Conservation (phyloP, 768 basidiomycete species). For the Auriscalpium vulgare region DNA sequence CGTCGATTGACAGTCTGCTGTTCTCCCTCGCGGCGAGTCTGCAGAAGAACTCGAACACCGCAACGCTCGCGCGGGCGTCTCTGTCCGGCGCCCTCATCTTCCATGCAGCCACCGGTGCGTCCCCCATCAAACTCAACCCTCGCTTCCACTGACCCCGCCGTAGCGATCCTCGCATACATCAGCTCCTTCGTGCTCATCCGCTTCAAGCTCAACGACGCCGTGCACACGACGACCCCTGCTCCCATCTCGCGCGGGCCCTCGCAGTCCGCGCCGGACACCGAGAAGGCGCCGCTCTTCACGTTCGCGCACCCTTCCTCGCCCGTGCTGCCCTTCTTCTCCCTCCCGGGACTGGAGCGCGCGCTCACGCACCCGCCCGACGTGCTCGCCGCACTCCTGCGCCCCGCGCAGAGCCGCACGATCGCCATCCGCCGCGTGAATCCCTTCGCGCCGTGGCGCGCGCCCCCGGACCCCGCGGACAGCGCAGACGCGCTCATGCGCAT, state of each 20-base stretch:
- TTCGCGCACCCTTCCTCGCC: neutral
- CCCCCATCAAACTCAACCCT: neutral
- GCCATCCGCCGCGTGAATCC: neutral
- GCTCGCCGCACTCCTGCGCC: neutral
- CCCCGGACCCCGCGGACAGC: neutral
- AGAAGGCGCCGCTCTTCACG: neutral
- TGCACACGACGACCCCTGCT: neutral
- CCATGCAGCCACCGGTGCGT: constrained; percentile 13
- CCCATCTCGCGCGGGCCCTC: neutral
- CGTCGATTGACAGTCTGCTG: constrained; percentile 8
- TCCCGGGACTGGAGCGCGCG: neutral
- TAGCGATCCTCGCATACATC: constrained; percentile 10
- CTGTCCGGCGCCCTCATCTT: constrained; percentile 12
- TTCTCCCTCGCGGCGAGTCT: neutral
- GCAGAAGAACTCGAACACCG: neutral
- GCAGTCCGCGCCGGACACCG: neutral
- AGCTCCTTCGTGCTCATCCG: constrained; percentile 12
- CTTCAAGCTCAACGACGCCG: neutral
- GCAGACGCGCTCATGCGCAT: neutral
- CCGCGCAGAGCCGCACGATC: neutral
- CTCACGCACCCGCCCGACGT: neutral
- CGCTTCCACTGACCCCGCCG: neutral
- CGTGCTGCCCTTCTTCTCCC: neutral
- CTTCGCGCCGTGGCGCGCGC: neutral
- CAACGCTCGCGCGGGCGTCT: constrained; percentile 3